A percentile compares a stretch with the other conserved stretches of the same genome.
These are phyloP conservation scores for Eremothecium sinecaudum DNA, from an alignment of 1,139 yeast species.

Conservation along the genomic window DNA sequence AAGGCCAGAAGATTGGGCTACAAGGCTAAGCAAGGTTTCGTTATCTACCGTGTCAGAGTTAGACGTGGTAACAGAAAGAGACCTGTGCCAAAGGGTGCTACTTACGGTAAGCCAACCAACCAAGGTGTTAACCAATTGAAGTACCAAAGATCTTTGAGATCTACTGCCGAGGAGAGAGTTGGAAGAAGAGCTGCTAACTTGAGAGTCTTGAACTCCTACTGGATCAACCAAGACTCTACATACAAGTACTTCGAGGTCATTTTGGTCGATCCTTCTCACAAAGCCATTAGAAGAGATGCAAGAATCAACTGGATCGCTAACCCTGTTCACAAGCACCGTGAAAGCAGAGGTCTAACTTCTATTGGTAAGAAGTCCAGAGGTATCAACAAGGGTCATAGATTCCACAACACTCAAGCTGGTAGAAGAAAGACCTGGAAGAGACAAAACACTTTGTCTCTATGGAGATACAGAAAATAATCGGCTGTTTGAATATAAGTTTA, in stretches of 20 bases:
- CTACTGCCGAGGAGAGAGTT: conserved; percentile 99
- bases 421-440: conserved; percentile 99
- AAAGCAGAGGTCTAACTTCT: conserved; percentile 97
- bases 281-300: conserved; percentile 98
- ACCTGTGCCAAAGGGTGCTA: conserved; percentile 99
- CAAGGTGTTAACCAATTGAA: conserved; percentile 99
- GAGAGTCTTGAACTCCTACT: conserved; percentile 99
- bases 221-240: conserved; percentile 99
- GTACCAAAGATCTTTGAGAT: conserved; percentile 96
- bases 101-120: conserved; percentile 99
- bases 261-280: conserved; percentile 94
- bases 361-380: conserved; percentile 99
- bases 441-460: conserved; percentile 96
- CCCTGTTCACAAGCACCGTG: conserved; percentile 99
- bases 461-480: conserved; percentile 97
- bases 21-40: conserved; percentile 99
- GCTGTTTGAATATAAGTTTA: too few relatives aligned
- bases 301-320: conserved; percentile 99
- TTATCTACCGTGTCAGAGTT: conserved; percentile 96
- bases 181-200: conserved; percentile 98
- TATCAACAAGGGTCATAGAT: conserved; percentile 99
- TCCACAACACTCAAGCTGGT: conserved; percentile 96
- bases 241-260: conserved; percentile 98
- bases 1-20: conserved; percentile 99
- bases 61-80: conserved; percentile 99